Evolutionary conservation across 2,329 filamentous ascomycete species (phyloP).

Genomic region (Colletotrichum limetticola): DNA sequence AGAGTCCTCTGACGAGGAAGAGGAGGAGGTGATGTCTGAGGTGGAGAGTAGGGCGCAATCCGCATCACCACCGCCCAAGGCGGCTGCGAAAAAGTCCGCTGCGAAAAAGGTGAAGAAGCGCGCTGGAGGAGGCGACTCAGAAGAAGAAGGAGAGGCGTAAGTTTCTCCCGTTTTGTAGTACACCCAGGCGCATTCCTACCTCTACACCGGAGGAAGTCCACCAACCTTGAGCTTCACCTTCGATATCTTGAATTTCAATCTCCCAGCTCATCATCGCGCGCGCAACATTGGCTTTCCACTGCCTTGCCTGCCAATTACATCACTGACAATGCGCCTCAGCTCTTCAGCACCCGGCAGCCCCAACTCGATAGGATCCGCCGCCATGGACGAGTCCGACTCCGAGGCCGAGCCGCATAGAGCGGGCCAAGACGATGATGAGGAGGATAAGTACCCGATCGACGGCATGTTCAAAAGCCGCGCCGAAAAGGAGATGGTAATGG

Average conservation of each 20-base stretch:
- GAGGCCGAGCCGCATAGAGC: conserved; percentile 57
- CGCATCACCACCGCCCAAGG: conserved; percentile 58
- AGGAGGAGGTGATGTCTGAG: conserved; percentile 63
- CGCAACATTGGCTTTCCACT: not conserved
- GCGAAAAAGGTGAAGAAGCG: conserved; percentile 62
- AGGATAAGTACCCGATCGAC: conserved; percentile 84
- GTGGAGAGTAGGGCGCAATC: conserved; percentile 66
- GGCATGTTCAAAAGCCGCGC: conserved; percentile 81
- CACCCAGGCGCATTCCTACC: not conserved
- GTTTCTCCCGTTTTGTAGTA: conserved; percentile 49
- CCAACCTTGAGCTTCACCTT: not conserved
- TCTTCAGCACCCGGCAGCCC: conserved; percentile 77
- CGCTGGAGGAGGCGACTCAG: conserved; percentile 71
- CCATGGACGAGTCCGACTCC: conserved; percentile 90
- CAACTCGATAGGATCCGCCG: conserved; percentile 81
- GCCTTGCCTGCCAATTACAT: not conserved
- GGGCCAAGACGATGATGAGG: conserved; percentile 63
- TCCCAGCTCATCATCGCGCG: not conserved
- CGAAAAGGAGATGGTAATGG: conserved; percentile 83
- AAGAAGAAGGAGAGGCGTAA: conserved; percentile 88
- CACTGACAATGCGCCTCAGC: conserved; percentile 52
- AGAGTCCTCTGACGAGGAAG: conserved; percentile 69
- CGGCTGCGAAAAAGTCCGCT: conserved; percentile 46
- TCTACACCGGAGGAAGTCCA: not conserved
- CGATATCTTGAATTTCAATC: not conserved